Evolutionary conservation across 805 yeast species (phyloP), one percentile per base, ranked within the genome.

Genomic region (Komagataella pastoris): DNA sequence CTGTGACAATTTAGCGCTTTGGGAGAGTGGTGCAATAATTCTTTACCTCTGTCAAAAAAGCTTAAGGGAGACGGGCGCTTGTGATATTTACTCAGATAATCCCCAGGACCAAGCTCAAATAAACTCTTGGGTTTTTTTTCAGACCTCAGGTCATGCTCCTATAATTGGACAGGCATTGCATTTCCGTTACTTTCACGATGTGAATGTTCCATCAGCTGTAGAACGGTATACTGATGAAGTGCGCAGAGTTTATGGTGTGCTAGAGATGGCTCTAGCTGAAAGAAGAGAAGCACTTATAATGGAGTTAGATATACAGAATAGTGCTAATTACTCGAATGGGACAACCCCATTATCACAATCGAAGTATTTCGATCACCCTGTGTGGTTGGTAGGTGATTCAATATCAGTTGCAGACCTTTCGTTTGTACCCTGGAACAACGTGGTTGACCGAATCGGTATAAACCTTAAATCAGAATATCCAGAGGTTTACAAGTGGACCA

Each of bases 151-250:
- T 6, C 97, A 89, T 64, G 96, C 97, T 0, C 97, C 97, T n/a
- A 90, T 90, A 96, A 86, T 90, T 59, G 97, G 97, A 17, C 97
- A 90, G 67, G 97, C 97, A 7, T 74, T 91, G 58, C 97, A 91
- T 70, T 91, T 90, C 71, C 76, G 90, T 61, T 88, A 87, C 65
- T 88, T 90, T 73, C 97, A 90, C 64, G 78, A 90, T 6, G 83
- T 83, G 54, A 82, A 82, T 51, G 88, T 90, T 2, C 88, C 91
- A 17, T 79, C 88, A 53, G 97, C 97, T 0, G 87, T 90, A 18
- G 96, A 88, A 59, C 73, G 97, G 61, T 90, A 89, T 64, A 83
- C 87, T 1, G 95, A 86, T 59, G 98, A 90, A 68, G 97, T 90
- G 21, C 75, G 96, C 60, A 73, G 98, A 56, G 96, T 90, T 7